These are phyloP conservation scores for Allium fistulosum DNA, from an alignment of 106 monocot species.

Conservation along the genomic window DNA sequence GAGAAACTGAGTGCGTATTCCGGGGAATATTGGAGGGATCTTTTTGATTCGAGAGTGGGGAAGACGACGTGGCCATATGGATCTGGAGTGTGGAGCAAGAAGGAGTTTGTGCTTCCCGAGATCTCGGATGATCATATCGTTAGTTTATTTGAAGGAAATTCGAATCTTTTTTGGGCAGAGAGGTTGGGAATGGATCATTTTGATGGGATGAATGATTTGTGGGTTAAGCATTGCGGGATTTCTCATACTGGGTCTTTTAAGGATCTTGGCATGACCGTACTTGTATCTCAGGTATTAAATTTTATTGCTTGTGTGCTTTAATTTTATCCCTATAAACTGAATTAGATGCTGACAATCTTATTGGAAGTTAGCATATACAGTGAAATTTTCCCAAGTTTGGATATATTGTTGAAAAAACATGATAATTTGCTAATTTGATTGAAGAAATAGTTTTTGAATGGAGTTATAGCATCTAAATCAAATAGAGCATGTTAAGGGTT, in stretches of 20 bases:
- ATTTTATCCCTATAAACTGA: too few species aligned
- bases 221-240: constrained; percentile 98
- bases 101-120: constrained; percentile 90
- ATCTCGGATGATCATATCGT: constrained; percentile 86
- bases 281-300: constrained; percentile 50
- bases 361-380: too few species aligned
- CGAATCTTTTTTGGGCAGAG: constrained; percentile 98
- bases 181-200: constrained; percentile 76
- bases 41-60: constrained; percentile 83
- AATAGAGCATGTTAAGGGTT: too few species aligned
- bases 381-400: too few species aligned
- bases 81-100: constrained; percentile 97
- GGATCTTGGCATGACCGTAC: constrained; percentile 97
- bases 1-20: constrained; percentile 53
- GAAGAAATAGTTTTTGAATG: too few species aligned
- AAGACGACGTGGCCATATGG: constrained; percentile 91
- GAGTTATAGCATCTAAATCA: too few species aligned
- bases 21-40: constrained; percentile 67
- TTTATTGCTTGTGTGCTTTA: not conserved
- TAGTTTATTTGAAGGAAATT: constrained; percentile 90
- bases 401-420: too few species aligned
- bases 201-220: constrained; percentile 83
- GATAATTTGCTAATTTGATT: too few species aligned
- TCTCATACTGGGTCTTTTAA: constrained; percentile 93
- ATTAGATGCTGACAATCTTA: too few species aligned